Evolutionary conservation across 1,139 yeast species (phyloP).

Genomic region (Taphrina communis): DNA sequence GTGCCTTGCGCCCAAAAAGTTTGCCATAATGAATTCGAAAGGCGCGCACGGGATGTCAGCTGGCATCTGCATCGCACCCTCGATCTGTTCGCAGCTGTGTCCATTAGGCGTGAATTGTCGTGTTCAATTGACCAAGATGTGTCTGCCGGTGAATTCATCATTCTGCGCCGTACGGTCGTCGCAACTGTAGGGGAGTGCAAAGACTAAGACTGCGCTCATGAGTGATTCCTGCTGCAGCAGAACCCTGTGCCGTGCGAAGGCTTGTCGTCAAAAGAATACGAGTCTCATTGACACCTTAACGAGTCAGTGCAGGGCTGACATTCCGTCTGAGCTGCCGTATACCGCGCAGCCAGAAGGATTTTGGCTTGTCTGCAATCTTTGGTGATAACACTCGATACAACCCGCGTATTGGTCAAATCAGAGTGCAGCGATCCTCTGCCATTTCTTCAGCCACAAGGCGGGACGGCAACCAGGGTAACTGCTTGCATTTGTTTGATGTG

Average conservation of each 20-base stretch:
- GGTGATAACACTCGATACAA: neutral
- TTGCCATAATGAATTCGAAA: no score
- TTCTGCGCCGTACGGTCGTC: no score
- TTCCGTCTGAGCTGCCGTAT: neutral
- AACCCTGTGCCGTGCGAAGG: neutral
- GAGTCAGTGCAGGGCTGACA: neutral
- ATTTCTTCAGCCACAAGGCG: neutral
- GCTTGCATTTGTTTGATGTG: no score
- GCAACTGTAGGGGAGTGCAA: no score
- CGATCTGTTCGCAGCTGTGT: no score
- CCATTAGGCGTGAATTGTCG: no score
- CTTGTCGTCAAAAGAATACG: neutral
- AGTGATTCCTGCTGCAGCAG: neutral
- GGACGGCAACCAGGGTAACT: neutral
- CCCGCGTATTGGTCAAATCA: constrained; percentile 1
- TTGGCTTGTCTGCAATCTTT: neutral
- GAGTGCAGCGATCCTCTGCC: neutral
- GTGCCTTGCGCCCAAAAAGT: neutral
- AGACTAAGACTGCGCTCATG: no score
- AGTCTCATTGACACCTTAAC: neutral
- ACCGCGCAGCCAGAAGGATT: neutral
- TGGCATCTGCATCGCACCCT: no score
- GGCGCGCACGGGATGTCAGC: no score
- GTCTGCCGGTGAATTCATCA: no score
- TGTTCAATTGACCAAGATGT: no score